Conservation (phyloP, 1,284 basidiomycete genomes). For the Megacollybia platyphylla region DNA sequence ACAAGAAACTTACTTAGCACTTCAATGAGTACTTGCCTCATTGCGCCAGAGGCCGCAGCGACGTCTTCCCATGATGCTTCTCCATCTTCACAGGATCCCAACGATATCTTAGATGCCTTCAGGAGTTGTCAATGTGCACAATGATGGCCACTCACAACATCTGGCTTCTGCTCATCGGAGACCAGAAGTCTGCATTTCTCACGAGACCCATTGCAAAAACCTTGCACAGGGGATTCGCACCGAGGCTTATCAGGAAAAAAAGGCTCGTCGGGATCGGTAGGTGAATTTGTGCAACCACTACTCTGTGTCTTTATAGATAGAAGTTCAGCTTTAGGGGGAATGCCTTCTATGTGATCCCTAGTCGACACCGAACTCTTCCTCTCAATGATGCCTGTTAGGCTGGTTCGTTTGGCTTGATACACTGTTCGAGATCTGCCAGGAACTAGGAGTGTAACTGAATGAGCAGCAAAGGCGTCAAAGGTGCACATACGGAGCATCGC, state of each 20-base stretch:
- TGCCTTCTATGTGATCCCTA: constrained; percentile 3
- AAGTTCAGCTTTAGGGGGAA: constrained; percentile 7
- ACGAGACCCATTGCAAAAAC: neutral
- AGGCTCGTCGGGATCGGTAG: neutral
- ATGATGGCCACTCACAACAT: constrained; percentile 8
- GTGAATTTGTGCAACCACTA: too few relatives aligned
- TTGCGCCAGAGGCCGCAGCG: constrained; percentile 12
- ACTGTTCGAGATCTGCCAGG: constrained; percentile 9
- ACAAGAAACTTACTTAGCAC: constrained; percentile 5
- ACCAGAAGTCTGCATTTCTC: neutral
- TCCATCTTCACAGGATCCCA: constrained; percentile 19
- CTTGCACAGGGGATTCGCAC: neutral
- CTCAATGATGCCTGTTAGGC: constrained; percentile 8
- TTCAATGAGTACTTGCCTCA: constrained; percentile 14
- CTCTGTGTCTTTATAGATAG: neutral
- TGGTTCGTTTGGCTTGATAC: constrained; percentile 12
- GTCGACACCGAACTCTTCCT: constrained; percentile 9
- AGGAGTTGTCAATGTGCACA: neutral
- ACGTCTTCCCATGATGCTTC: constrained; percentile 18
- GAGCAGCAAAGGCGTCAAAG: neutral
- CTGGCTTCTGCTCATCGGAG: neutral
- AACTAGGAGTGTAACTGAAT: constrained; percentile 1
- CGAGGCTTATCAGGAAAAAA: neutral
- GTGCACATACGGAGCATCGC: neutral
- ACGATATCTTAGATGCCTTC: constrained; percentile 13